phyloP scores from a whole-genome alignment of 441 rosid species.

The Pelargonium fulgidum region DNA sequence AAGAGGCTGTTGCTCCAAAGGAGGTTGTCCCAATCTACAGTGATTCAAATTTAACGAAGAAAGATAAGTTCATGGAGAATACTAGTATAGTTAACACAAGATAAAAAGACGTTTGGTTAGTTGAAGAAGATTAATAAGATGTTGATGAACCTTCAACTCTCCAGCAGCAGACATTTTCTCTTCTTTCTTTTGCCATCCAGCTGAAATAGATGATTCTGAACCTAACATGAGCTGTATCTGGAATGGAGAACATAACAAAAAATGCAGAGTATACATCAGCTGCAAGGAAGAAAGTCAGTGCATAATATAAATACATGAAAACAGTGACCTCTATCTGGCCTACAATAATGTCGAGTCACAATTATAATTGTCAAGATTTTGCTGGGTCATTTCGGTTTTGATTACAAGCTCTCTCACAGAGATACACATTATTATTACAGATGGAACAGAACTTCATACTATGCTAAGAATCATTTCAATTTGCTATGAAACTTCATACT shows the following conservation, averaged over 20 bases:
- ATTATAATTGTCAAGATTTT: too few species aligned
- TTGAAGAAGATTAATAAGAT: constrained; percentile 13
- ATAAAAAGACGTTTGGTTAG: not conserved
- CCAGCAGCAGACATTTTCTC: constrained; percentile 67
- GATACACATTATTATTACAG: too few species aligned
- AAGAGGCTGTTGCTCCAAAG: constrained; percentile 70
- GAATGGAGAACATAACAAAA: constrained; percentile 15
- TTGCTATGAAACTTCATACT: too few species aligned
- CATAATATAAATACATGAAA: not conserved
- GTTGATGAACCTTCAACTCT: constrained; percentile 57
- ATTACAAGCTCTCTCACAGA: too few species aligned
- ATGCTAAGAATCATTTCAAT: too few species aligned
- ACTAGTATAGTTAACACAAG: not conserved
- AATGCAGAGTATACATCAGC: constrained; percentile 18
- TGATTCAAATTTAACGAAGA: constrained; percentile 15
- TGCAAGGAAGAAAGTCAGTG: constrained; percentile 16
- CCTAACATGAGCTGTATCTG: constrained; percentile 82
- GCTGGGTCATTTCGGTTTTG: too few species aligned
- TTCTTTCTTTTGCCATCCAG: constrained; percentile 84
- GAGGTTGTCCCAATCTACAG: constrained; percentile 66
- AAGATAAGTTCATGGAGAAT: constrained; percentile 5
- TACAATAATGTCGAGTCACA: not conserved
- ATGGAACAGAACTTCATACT: too few species aligned
- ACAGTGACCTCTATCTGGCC: constrained; percentile 14
- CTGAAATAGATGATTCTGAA: constrained; percentile 59